Evolutionary conservation across 2,329 filamentous ascomycete genomes (phyloP).

Genomic region (Trichophyton mentagrophytes): DNA sequence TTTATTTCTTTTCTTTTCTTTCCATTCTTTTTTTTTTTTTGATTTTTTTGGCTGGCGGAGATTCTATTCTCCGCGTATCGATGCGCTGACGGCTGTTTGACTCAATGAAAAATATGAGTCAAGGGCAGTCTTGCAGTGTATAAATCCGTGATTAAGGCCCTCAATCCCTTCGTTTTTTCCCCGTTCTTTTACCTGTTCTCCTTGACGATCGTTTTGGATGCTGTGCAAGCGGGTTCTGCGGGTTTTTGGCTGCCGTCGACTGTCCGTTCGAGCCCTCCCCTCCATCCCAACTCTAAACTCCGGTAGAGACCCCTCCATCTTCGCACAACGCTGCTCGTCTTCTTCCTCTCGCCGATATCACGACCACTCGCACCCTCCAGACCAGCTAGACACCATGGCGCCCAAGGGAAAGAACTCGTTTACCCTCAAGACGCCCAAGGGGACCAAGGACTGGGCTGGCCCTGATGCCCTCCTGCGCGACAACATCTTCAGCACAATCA

Average conservation of each 20-base stretch:
- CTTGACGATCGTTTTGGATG: background rate
- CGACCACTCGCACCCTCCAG: background rate
- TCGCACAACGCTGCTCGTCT: background rate
- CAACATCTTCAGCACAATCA: constrained; percentile 64
- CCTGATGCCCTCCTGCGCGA: constrained; percentile 69
- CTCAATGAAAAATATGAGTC: background rate
- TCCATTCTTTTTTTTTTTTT: background rate
- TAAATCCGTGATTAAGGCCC: background rate
- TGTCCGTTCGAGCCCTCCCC: constrained; percentile 8
- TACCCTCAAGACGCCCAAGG: constrained; percentile 79
- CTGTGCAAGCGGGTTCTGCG: background rate
- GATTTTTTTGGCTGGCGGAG: background rate
- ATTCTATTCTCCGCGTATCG: background rate
- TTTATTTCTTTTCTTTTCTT: background rate
- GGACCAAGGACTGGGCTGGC: constrained; percentile 76
- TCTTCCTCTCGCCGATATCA: constrained; percentile 3
- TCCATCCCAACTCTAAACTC: constrained; percentile 5
- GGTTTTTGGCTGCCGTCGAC: background rate
- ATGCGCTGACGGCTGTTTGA: background rate
- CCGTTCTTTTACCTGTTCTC: background rate
- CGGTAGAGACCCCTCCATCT: background rate
- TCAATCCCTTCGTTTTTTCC: background rate
- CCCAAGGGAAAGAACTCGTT: constrained; percentile 37
- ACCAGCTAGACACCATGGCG: constrained; percentile 6
- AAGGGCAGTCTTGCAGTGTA: background rate